A percentile compares a stretch with the other conserved stretches of the same genome.
Conservation (phyloP, 805 yeast genomes). For the Saturnispora quitensis region DNA sequence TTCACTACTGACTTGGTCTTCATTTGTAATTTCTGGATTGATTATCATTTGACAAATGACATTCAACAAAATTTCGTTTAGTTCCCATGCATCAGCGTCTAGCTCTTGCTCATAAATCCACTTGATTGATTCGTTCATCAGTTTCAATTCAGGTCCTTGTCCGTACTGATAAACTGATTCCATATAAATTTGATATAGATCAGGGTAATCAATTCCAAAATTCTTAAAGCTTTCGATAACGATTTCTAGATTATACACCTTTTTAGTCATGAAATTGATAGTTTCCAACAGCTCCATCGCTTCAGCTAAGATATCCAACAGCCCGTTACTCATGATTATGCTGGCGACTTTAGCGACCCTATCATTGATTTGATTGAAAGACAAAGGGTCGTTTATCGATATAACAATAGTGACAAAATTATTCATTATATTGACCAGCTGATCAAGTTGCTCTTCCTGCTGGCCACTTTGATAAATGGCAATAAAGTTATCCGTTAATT, state of each 20-base stretch:
- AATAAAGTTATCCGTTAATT: slow-evolving; percentile 66
- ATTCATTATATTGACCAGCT: slow-evolving; percentile 72
- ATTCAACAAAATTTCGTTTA: slow-evolving; percentile 17
- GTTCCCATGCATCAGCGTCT: slow-evolving; percentile 17
- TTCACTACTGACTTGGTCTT: neutral
- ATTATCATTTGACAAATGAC: slow-evolving; percentile 11
- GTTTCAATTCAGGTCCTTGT: slow-evolving; percentile 12
- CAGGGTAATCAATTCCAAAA: slow-evolving; percentile 44
- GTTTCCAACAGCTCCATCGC: slow-evolving; percentile 63
- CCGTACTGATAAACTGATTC: slow-evolving; percentile 41
- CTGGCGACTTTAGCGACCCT: slow-evolving; percentile 61
- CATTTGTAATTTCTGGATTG: neutral
- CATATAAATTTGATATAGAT: slow-evolving; percentile 39
- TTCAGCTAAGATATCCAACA: slow-evolving; percentile 71
- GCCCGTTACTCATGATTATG: slow-evolving; percentile 52
- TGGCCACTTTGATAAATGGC: slow-evolving; percentile 38
- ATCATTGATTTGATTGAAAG: slow-evolving; percentile 43
- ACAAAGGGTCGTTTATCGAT: slow-evolving; percentile 64
- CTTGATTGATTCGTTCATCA: slow-evolving; percentile 18
- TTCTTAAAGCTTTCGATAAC: slow-evolving; percentile 40
- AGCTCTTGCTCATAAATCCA: slow-evolving; percentile 14
- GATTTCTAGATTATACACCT: slow-evolving; percentile 25
- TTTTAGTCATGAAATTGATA: slow-evolving; percentile 51
- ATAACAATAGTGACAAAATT: slow-evolving; percentile 76
- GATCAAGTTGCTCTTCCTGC: slow-evolving; percentile 44